Evolutionary conservation across 2,329 filamentous ascomycete genomes (phyloP), one percentile per base, ranked within the genome.

Genomic region (Fusarium gaditjirri): DNA sequence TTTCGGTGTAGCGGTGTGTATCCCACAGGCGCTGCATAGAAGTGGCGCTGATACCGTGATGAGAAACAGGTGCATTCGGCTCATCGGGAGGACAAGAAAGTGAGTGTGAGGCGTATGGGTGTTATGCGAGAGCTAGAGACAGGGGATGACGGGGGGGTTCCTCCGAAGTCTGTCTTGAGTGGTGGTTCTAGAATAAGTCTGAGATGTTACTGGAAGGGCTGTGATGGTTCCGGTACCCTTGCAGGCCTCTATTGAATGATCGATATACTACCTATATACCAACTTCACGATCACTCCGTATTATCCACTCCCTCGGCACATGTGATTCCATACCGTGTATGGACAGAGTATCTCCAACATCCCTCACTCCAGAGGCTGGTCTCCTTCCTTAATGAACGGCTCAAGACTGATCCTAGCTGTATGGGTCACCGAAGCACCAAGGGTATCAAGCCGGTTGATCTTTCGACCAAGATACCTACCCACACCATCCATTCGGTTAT

Each of bases 401-500:
- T 84, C 83, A 21, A 83, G 65, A 17, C 66, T 61, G 38, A 86
- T 76, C 46, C 74, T 73, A 11, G 78, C 77, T 9, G 80, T 80
- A 17, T 76, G 79, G 11, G 80, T 76, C 39, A 88, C 82, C 16
- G 84, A 83, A 6, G 79, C 71, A 6, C 85, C 85, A 36, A 85
- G 75, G 2, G 84, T 85, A 16, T 85, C 84, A 29, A 80, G 71
- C 36, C 86, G 78, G 63, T 80, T 84, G 25, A 70, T 56, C 71
- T 80, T 82, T 57, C 80, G 80, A 2, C 84, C 86, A n/a, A 84
- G 80, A 74, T 84, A 83, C 23, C 76, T 73, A 19, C 81, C 80
- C 8, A 70, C 70, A 9, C 83, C 82, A n/a, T 82, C 83, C 77
- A 84, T 83, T 12, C 87, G 83, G 60, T 86, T 88, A 75, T 90